A percentile compares a stretch with the other conserved stretches of the same genome.
Conservation (phyloP, 306 rosid genomes). For the Prinsepia uniflora region DNA sequence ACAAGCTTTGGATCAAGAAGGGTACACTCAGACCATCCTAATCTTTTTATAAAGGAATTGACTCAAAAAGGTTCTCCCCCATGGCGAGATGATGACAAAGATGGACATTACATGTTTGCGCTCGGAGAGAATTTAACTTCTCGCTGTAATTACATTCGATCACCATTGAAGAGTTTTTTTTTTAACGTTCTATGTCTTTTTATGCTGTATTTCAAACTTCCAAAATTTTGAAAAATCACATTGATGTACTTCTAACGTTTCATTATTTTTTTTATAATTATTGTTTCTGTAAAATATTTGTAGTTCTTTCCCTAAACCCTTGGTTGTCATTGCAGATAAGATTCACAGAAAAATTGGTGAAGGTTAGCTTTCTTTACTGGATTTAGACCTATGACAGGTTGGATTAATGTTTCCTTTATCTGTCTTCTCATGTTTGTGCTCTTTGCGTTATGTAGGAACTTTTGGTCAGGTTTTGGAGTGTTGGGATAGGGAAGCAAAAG, state of each 20-base stretch:
- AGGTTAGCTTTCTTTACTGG: conserved; percentile 32
- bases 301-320: not conserved
- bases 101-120: conserved; percentile 86
- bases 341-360: conserved; percentile 84
- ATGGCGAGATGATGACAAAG: conserved; percentile 79
- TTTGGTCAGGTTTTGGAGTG: conserved; percentile 91
- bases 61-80: conserved; percentile 83
- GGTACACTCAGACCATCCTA: conserved; percentile 40
- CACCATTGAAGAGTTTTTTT: conserved; percentile 36
- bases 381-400: not conserved
- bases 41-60: conserved; percentile 53
- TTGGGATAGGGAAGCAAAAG: conserved; percentile 86
- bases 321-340: conserved; percentile 49
- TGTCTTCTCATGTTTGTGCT: conserved; percentile 3
- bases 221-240: not conserved
- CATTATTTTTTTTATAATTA: not conserved
- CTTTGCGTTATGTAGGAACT: conserved; percentile 33
- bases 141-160: conserved; percentile 78
- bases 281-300: not conserved
- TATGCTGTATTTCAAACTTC: not conserved
- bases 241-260: conserved; percentile 10
- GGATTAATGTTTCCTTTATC: not conserved
- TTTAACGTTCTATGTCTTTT: conserved; percentile 8
- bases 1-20: conserved; percentile 46
- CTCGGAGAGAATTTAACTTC: conserved; percentile 88